phyloP scores from a whole-genome alignment of 441 rosid genomes.

The Mallotus japonicus region DNA sequence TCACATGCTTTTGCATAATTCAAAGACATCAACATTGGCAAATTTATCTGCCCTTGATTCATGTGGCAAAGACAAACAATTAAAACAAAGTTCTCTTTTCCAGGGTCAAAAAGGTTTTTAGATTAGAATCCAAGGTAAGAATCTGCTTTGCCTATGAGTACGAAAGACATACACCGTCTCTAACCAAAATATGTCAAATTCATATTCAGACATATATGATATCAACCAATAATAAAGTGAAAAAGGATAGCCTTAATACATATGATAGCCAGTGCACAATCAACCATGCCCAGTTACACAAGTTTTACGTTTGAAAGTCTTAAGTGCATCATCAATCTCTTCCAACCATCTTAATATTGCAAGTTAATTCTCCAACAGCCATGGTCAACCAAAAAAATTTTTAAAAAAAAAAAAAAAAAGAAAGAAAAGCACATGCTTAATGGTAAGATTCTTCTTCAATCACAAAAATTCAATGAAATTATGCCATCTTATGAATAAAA shows the following conservation, averaged over 20 bases:
- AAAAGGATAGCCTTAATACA: too few species aligned
- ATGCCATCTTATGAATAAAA: constrained; percentile 9
- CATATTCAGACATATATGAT: not conserved
- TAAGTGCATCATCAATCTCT: not conserved
- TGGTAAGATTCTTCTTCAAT: not conserved
- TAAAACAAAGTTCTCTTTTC: not conserved
- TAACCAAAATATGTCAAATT: not conserved
- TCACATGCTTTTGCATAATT: not conserved
- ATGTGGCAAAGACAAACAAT: not conserved
- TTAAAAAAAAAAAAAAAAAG: not conserved
- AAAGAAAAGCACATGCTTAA: not conserved
- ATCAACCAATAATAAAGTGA: too few species aligned
- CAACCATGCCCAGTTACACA: not conserved
- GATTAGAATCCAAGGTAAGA: not conserved
- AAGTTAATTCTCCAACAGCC: not conserved
- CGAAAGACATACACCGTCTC: not conserved
- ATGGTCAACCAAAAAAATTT: not conserved
- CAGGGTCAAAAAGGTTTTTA: not conserved
- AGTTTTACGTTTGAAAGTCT: not conserved
- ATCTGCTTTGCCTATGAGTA: not conserved
- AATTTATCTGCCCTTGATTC: not conserved
- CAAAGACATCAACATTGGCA: not conserved
- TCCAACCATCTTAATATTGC: not conserved
- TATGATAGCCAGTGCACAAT: not conserved
- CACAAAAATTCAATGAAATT: constrained; percentile 3